phyloP scores from a whole-genome alignment of 805 yeast genomes.

The Candida easanensis region DNA sequence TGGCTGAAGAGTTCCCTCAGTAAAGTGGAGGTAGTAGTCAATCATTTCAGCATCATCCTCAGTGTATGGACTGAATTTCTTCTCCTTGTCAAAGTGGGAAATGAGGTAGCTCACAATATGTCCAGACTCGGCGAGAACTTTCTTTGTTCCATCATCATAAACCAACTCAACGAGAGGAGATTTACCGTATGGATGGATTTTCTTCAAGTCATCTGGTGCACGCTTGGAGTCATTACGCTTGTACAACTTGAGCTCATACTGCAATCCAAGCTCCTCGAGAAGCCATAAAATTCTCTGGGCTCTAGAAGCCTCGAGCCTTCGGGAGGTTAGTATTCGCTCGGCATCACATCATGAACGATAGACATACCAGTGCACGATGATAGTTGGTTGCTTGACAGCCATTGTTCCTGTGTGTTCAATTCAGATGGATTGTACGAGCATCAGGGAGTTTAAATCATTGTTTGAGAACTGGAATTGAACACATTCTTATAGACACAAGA shows the following conservation, averaged over 20 bases:
- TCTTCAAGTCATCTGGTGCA: slow-evolving; percentile 5
- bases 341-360: neutral
- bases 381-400: neutral
- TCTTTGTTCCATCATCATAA: slow-evolving; percentile 28
- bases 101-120: slow-evolving; percentile 52
- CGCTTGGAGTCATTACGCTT: slow-evolving; percentile 2
- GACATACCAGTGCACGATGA: slow-evolving; percentile 3
- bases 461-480: no score
- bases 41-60: slow-evolving; percentile 41
- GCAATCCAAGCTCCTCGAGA: slow-evolving; percentile 5
- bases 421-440: no score
- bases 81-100: slow-evolving; percentile 43
- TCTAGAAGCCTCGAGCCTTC: slow-evolving; percentile 5
- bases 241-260: slow-evolving; percentile 2
- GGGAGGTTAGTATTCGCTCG: neutral
- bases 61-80: slow-evolving; percentile 36
- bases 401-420: no score
- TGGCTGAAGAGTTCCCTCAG: slow-evolving; percentile 64
- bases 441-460: no score
- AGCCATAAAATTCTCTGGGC: slow-evolving; percentile 8
- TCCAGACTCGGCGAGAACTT: slow-evolving; percentile 56
- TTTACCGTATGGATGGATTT: slow-evolving; percentile 9
- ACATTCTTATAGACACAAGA: no score
- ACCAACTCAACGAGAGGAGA: slow-evolving; percentile 52
- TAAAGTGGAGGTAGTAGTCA: slow-evolving; percentile 51